Base-by-base conservation (phyloP, 176 grass and related monocot species). In the Chloris gayana region DNA sequence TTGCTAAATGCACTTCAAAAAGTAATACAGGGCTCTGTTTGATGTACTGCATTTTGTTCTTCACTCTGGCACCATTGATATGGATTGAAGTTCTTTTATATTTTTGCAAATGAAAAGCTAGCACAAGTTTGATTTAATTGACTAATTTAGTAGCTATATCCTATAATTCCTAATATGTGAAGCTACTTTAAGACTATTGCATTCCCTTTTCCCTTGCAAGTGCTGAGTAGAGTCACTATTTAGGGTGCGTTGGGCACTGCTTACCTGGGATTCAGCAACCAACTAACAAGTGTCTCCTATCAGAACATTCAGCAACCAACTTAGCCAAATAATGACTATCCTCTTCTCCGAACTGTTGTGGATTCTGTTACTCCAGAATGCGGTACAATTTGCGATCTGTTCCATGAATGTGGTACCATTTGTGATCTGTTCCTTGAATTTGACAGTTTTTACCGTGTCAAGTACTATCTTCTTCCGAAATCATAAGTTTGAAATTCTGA, bases 401-500 rank as follows among this genome's bases (percentile, higher is more conserved):
- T 44, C 41, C 39, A 10, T 42, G 39, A 42, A 42, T 11, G 39
- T 42, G 39, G 35, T 13, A 49, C 3, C 46, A 49, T 49, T 49
- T 49, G 14, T 14, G 46, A 49, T 49, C 12, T 49, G 14, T 44
- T 44, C 41, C 39, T 42, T 42, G 39, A 42, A 42, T 42, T 6
- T 42, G 6, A 44, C 35, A 41, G 33, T 18, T 66, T 73, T 66
- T 56, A 21, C 46, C 9, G 22, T 74, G 46, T 34, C n/a, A 15
- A 37, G 31, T 14, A 79, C 17, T 68, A 27, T 38, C 9, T 35
- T 22, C 21, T 64, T 53, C 37, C 18, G 70, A 49, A 5, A 58
- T 76, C 4, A 39, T 67, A 19, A 73, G 3, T 53, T 35, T 75
- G n/a, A 34, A 69, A 34, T 65, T 73, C 31, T 78, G 30, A 89